Percentiles rank a stretch among this genome's conserved stretches.
Evolutionary conservation across 495 filamentous ascomycete genomes (phyloP).

Genomic region (Neurospora africana): DNA sequence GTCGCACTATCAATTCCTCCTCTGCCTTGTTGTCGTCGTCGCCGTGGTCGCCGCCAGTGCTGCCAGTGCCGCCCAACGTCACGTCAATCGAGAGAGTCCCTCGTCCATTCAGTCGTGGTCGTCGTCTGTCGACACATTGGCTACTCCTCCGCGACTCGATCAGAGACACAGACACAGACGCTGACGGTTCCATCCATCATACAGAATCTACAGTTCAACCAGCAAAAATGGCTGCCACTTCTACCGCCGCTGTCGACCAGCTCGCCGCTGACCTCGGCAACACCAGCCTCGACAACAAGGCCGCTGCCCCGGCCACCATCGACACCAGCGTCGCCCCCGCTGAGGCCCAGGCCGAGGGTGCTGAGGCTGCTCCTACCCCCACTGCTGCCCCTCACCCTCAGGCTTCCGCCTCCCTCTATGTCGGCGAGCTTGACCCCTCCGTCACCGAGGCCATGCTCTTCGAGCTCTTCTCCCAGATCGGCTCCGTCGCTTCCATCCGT

Average conservation of each 20-base stretch:
- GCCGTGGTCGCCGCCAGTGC: background rate
- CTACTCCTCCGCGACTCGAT: background rate
- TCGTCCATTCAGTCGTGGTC: background rate
- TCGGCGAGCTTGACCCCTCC: constrained; percentile 92
- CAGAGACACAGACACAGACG: background rate
- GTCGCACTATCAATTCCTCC: background rate
- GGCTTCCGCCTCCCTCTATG: constrained; percentile 94
- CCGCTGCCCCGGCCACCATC: constrained; percentile 44
- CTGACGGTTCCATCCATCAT: background rate
- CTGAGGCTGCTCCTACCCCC: constrained; percentile 55
- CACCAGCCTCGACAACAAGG: constrained; percentile 52
- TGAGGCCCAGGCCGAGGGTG: constrained; percentile 41
- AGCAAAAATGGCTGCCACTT: constrained; percentile 49
- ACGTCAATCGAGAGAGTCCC: constrained; percentile 1
- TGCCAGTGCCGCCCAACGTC: background rate
- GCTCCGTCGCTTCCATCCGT: constrained; percentile 97
- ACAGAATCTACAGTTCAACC: constrained; percentile 5
- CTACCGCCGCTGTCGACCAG: constrained; percentile 58
- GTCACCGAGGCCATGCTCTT: constrained; percentile 99
- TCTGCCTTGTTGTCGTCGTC: background rate
- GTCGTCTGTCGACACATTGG: background rate
- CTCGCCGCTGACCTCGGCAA: constrained; percentile 53
- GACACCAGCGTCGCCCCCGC: constrained; percentile 51
- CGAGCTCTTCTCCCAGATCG: constrained; percentile 99
- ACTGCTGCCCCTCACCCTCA: constrained; percentile 61